phyloP scores from a whole-genome alignment of 2,329 filamentous ascomycete species.

The Colletotrichum graminicola region DNA sequence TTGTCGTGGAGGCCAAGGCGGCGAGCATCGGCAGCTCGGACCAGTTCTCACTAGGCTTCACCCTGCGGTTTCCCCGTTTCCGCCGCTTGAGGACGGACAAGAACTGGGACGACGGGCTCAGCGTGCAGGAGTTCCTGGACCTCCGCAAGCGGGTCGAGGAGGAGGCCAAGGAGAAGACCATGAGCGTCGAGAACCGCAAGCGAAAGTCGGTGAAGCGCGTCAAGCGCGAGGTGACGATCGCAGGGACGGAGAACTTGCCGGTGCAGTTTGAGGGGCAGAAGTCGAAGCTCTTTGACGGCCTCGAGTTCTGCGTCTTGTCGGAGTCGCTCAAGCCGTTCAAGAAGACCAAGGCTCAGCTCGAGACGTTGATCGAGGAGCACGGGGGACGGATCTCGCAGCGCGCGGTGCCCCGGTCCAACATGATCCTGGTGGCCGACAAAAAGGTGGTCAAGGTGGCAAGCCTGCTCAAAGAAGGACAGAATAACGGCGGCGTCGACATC shows the following conservation, averaged over 20 bases:
- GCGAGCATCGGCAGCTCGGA: slow-evolving; percentile 81
- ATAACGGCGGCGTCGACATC: slow-evolving; percentile 77
- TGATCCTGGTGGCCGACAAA: slow-evolving; percentile 84
- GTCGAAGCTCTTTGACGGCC: slow-evolving; percentile 77
- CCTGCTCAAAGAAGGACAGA: slow-evolving; percentile 81
- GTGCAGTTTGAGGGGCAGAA: slow-evolving; percentile 66
- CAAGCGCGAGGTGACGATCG: slow-evolving; percentile 78
- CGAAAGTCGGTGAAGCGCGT: slow-evolving; percentile 69
- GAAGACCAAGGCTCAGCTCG: slow-evolving; percentile 82
- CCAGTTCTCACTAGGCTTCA: slow-evolving; percentile 81
- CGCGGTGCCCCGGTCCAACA: slow-evolving; percentile 70
- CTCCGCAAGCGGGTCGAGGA: slow-evolving; percentile 77
- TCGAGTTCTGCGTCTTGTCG: slow-evolving; percentile 87
- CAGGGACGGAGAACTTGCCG: slow-evolving; percentile 70
- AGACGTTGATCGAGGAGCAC: slow-evolving; percentile 84
- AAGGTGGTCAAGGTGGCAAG: slow-evolving; percentile 85
- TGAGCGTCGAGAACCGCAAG: slow-evolving; percentile 80
- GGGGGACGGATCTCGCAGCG: slow-evolving; percentile 85
- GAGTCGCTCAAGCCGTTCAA: slow-evolving; percentile 78
- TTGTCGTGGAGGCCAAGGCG: slow-evolving; percentile 91
- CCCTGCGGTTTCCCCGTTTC: slow-evolving; percentile 92
- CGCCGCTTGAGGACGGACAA: slow-evolving; percentile 85
- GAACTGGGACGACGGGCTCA: slow-evolving; percentile 83
- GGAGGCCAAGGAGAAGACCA: slow-evolving; percentile 79
- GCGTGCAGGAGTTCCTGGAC: slow-evolving; percentile 80